Base-by-base conservation (phyloP, 2,329 filamentous ascomycete species). In the Trichoderma breve region DNA sequence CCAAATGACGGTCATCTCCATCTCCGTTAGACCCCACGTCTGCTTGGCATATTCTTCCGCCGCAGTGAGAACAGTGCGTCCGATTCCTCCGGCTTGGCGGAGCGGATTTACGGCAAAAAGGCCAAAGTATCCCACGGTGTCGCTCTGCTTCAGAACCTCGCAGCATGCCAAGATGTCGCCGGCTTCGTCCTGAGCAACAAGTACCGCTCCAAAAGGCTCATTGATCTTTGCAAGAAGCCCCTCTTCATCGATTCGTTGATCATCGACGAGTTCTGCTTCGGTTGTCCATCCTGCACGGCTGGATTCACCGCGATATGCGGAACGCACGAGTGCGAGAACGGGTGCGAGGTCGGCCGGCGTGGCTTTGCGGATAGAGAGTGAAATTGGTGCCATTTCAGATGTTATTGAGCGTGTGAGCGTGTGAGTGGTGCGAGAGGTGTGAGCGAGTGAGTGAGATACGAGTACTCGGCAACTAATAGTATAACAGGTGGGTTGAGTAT, bases 1-100 rank as follows among this genome's bases (percentile, higher is more conserved):
- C 79, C 80, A 83, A 36, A 87, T 82, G 47, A 86, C 85, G 8
- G 72, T 75, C 82, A 87, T 83, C 74, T 84, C 83, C 77, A 87
- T 76, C 68, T 73, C 76, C 1, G 53, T 34, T 61, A 70, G 3
- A 11, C 57, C 66, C 66, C 66, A 70, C 2, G 74, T 74, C 58
- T 76, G 71, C 34, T 74, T 76, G 0, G 80, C 82, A 73, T 81
- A 80, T 12, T 72, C 74, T 76, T 87, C 85, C 0, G 84, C 84
- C 47, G 79, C 75, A 1, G 75, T 77, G 18, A 87, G 78, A 18
- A 86, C 81, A 68, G 76, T 76, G 66, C 80, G 76, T 0, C 85
- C 85, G 58, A 87, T 75, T 0, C 85, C 85, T 15, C 82, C 82
- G 5, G 80, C 81, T 76, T 86, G 85, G 32, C 78, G 74, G 5